These are phyloP conservation scores for Lumnitzera racemosa DNA, from an alignment of 345 rosid species.

Conservation along the genomic window DNA sequence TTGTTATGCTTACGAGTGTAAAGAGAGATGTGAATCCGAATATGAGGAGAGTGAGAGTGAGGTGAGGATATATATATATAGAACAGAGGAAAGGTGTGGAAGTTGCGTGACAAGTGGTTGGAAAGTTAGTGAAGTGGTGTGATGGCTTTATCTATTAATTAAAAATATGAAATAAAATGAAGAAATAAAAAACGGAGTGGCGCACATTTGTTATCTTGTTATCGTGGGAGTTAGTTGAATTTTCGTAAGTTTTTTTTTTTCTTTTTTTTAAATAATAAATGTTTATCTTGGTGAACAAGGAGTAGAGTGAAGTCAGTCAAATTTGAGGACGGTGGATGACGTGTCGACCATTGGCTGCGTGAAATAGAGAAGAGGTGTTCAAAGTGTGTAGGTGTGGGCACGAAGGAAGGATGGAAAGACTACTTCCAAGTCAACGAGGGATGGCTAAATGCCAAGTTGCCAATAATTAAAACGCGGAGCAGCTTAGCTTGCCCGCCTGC, in stretches of 20 bases:
- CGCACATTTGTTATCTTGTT: conserved; percentile 1
- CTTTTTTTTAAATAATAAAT: neutral
- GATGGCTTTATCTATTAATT: no score
- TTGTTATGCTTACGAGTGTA: no score
- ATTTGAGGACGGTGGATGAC: neutral
- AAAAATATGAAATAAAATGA: no score
- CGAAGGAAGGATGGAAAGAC: no score
- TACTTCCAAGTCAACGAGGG: no score
- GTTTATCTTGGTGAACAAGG: conserved; percentile 26
- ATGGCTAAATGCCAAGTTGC: no score
- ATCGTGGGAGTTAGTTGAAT: neutral
- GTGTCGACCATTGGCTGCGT: neutral
- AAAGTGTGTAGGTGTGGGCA: no score
- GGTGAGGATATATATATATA: neutral
- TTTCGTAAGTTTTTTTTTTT: neutral
- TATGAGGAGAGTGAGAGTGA: conserved; percentile 18
- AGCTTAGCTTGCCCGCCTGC: no score
- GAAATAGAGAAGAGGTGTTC: no score
- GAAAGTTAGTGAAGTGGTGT: conserved; percentile 19
- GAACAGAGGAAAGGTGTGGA: conserved; percentile 17
- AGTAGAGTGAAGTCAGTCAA: conserved; percentile 36
- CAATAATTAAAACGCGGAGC: no score
- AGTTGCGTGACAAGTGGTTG: conserved; percentile 57
- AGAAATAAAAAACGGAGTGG: neutral
- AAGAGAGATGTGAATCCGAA: neutral